These are phyloP conservation scores for Forsythia viridissima DNA, from an alignment of 257 asterid species.

Conservation along the genomic window DNA sequence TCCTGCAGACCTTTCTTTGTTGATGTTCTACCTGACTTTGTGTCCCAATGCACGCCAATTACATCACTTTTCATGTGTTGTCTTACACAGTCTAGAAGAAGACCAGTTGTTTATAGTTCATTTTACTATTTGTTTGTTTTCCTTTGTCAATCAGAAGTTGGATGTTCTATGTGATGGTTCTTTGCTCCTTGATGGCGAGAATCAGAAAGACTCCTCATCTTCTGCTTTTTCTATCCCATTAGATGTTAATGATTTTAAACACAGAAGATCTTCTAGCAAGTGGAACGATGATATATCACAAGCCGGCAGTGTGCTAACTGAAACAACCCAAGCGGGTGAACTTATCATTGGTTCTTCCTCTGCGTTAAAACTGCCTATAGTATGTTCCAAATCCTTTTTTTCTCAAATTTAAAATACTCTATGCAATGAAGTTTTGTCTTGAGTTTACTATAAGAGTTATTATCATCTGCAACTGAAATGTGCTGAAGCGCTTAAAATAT, in stretches of 20 bases:
- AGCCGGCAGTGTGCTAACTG: conserved; percentile 79
- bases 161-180: conserved; percentile 59
- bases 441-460: conserved; percentile 12
- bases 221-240: conserved; percentile 46
- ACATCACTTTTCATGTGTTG: conserved; percentile 14
- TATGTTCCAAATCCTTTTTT: conserved; percentile 44
- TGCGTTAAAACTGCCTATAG: conserved; percentile 69
- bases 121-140: conserved; percentile 33
- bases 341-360: conserved; percentile 72
- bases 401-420: conserved; percentile 19
- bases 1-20: conserved; percentile 18
- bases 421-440: conserved; percentile 16
- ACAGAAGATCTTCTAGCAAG: conserved; percentile 71
- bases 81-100: conserved; percentile 17
- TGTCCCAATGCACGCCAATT: conserved; percentile 18
- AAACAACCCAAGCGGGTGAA: conserved; percentile 83
- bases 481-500: conserved; percentile 3
- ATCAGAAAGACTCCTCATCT: conserved; percentile 58
- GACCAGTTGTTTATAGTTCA: conserved; percentile 14
- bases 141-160: conserved; percentile 64
- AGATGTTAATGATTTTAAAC: conserved; percentile 49
- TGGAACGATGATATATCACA: conserved; percentile 86
- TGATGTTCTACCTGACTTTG: conserved; percentile 4
- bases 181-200: conserved; percentile 53
- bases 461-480: conserved; percentile 12